A percentile compares a stretch with the other conserved stretches of the same genome.
Evolutionary conservation across 2,329 filamentous ascomycete genomes (phyloP).

Genomic region (Epichloe hybrida): DNA sequence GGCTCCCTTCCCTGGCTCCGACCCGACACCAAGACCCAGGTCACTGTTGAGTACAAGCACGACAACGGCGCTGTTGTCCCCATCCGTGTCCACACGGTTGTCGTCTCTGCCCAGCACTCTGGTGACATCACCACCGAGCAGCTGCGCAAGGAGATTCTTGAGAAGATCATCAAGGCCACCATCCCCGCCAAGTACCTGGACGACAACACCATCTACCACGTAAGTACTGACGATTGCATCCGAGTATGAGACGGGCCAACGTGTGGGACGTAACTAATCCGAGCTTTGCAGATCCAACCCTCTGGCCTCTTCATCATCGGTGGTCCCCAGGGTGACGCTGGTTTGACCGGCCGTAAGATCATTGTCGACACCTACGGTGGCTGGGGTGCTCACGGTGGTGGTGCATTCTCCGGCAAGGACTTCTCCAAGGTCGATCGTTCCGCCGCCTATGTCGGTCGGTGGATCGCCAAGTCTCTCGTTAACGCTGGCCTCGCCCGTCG

Average conservation of each 20-base stretch:
- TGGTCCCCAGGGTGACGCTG: conserved; percentile 96
- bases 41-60: conserved; percentile 97
- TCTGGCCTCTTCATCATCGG: conserved; percentile 98
- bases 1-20: conserved; percentile 86
- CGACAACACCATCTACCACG: conserved; percentile 90
- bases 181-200: conserved; percentile 89
- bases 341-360: conserved; percentile 98
- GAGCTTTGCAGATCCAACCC: conserved; percentile 60
- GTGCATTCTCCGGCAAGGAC: conserved; percentile 99
- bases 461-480: conserved; percentile 98
- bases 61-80: conserved; percentile 89
- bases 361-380: conserved; percentile 99
- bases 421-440: conserved; percentile 99
- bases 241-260: neutral
- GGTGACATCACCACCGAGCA: conserved; percentile 79
- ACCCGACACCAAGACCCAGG: conserved; percentile 99
- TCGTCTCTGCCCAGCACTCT: conserved; percentile 90
- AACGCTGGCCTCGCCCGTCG: conserved; percentile 79
- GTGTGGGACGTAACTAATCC: neutral
- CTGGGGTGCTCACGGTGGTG: conserved; percentile 98
- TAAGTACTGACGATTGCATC: conserved; percentile 28
- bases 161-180: conserved; percentile 93
- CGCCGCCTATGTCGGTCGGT: conserved; percentile 91
- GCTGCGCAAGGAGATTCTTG: conserved; percentile 85
- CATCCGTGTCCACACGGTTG: conserved; percentile 86